Base-by-base conservation (phyloP, 2,329 filamentous ascomycete species). In the Botrytis galanthina region DNA sequence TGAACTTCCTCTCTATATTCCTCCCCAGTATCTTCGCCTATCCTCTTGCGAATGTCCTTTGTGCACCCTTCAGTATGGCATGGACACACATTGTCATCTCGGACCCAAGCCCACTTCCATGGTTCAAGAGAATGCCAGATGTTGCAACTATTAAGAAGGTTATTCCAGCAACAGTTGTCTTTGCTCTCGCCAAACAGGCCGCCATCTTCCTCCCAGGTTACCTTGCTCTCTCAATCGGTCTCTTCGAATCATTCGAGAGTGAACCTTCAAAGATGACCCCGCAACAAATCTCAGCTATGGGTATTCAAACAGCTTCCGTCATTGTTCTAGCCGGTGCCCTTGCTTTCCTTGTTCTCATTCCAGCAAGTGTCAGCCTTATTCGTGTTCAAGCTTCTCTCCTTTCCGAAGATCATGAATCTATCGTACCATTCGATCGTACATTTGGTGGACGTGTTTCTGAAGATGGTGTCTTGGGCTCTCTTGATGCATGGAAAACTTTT, bases 1-100 rank as follows among this genome's bases (percentile, higher is more conserved):
- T 76, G 37, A 48, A 84, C 61, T 74, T 89, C 54, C 80, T 84
- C 71, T 81, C 81, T 72, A 77, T 85, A 46, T 77, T 83, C 73
- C 79, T 83, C 70, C 80, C 68, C 80, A 83, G 76, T 76, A 83
- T 81, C 39, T 57, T 92, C 72, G 84, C 85, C 71, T 86, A 86
- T 71, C 85, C 91, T 68, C 73, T 92, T 60, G 85, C 89, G 39
- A 86, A 88, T 70, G 82, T 95, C 35, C 82, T 87, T 32, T 84
- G 93, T 46, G 88, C 91, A 54, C 92, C 92, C 79, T 82, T 95
- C 74, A 88, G 89, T 81, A 88, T 95, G 77, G 87, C 89, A 71
- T 97, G 94, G 94, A 93, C 94, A 5, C 94, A 97, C 82, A 91
- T 93, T 79, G 89, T 97, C 81, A 94, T 98, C 80, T 91, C 93